Base-by-base conservation (phyloP, 768 basidiomycete species). In the Russula lepida region DNA sequence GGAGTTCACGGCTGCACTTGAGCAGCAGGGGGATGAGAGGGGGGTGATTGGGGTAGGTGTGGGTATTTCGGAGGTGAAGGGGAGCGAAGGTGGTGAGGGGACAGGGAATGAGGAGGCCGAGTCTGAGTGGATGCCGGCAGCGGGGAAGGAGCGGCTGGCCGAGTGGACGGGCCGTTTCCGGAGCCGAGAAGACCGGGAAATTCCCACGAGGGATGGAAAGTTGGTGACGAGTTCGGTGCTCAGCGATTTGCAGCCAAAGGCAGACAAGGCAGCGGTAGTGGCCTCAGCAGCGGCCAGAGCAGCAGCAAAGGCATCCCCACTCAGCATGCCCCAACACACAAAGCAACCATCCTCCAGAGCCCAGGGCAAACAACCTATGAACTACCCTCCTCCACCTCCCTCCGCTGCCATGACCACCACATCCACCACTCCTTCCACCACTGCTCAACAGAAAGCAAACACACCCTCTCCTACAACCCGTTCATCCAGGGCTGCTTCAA, bases 331-430 rank as follows among this genome's bases (percentile, higher is more conserved):
- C 41, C 53, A 60, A 7, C 52, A 63, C 48, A 44, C 65, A 39
- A 59, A 53, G 25, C 47, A 60, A 70, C 80, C 81, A 32, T 81
- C 79, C 43, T 91, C 88, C 37, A 86, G 84, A 62, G 89, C 89
- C 54, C 82, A 92, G 65, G 92, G 92, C 67, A 95, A 95, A 78
- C 89, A 92, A 69, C 92, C 92, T 33, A 94, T 94, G 92, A 79
- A 85, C 2, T 92, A 92, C 70, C 73, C 74, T 62, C 63, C 64
- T 5, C 59, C 56, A 17, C 65, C 58, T 23, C 59, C 72, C 54
- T 64, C 72, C 65, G 64, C 76, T 60, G 70, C 78, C 59, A 64
- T 77, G 57, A 67, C 74, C 15, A 39, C 60, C 19, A 39, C 59
- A 59, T 64, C 78, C 59, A 67, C 74, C 6, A 39, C 60, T 15